These are phyloP conservation scores for Caulochytrium protostelioides DNA, from an alignment of 371 early-diverging fungal species.

Conservation along the genomic window DNA sequence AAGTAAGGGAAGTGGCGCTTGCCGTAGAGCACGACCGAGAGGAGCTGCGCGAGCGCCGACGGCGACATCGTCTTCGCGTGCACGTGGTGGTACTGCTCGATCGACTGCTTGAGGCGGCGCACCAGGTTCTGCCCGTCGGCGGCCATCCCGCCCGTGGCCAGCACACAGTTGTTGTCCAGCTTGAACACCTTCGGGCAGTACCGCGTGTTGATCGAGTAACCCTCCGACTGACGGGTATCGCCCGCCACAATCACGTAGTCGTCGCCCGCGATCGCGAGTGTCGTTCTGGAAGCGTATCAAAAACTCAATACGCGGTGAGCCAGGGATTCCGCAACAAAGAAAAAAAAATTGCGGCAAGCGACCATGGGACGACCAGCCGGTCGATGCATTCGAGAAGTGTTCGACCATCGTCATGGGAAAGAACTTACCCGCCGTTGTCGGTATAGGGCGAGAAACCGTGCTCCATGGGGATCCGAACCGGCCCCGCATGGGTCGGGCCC, in stretches of 20 bases:
- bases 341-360: not conserved
- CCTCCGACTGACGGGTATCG: slow-evolving; percentile 94
- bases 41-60: slow-evolving; percentile 79
- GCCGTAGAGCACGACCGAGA: slow-evolving; percentile 78
- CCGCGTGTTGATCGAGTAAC: slow-evolving; percentile 87
- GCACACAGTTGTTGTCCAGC: slow-evolving; percentile 41
- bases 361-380: not conserved
- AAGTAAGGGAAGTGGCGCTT: slow-evolving; percentile 98
- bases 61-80: slow-evolving; percentile 77
- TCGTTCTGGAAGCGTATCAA: slow-evolving; percentile 36
- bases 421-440: slow-evolving; percentile 36
- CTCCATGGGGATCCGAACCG: slow-evolving; percentile 11
- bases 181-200: slow-evolving; percentile 79
- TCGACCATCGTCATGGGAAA: not conserved
- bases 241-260: slow-evolving; percentile 89
- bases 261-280: slow-evolving; percentile 79
- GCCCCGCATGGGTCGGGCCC: too few relatives aligned
- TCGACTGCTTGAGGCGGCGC: slow-evolving; percentile 59
- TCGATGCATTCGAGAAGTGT: not conserved
- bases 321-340: not conserved
- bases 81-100: slow-evolving; percentile 79
- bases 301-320: not conserved
- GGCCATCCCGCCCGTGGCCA: slow-evolving; percentile 81
- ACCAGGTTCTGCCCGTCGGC: slow-evolving; percentile 83
- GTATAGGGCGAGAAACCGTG: slow-evolving; percentile 32